A percentile compares a stretch with the other conserved stretches of the same genome.
phyloP scores from a whole-genome alignment of 176 grass and related monocot species.

The Eragrostis curvula region DNA sequence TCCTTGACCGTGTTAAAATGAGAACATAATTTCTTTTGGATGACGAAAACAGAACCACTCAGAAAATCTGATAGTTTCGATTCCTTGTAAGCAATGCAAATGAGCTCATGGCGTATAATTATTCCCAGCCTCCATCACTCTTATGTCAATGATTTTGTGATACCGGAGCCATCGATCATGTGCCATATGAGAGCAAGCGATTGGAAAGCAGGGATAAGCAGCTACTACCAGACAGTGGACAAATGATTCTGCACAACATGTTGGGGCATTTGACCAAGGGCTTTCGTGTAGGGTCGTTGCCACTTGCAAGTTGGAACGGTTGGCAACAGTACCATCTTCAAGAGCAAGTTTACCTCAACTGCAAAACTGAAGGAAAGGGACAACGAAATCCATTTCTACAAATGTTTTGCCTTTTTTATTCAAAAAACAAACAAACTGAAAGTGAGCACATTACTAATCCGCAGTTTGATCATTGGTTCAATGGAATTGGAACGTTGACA shows the following conservation, averaged over 20 bases:
- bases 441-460: background rate
- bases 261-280: slow-evolving; percentile 33
- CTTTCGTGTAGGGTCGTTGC: slow-evolving; percentile 18
- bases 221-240: background rate
- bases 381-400: background rate
- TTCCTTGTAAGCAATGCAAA: slow-evolving; percentile 28
- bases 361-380: background rate
- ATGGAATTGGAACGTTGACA: slow-evolving; percentile 3
- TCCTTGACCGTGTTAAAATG: too few relatives aligned
- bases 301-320: slow-evolving; percentile 8
- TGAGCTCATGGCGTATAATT: slow-evolving; percentile 6
- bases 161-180: background rate
- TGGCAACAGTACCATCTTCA: background rate
- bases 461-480: slow-evolving; percentile 15
- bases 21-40: background rate
- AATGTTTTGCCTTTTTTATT: too few relatives aligned
- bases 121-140: background rate
- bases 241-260: slow-evolving; percentile 16
- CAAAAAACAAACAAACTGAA: background rate
- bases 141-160: background rate
- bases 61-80: background rate
- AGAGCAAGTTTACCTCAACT: background rate
- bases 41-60: background rate
- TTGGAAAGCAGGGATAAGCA: background rate
- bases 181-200: background rate